Evolutionary conservation across 768 basidiomycete genomes (phyloP).

Genomic region (Boletus insuetus): DNA sequence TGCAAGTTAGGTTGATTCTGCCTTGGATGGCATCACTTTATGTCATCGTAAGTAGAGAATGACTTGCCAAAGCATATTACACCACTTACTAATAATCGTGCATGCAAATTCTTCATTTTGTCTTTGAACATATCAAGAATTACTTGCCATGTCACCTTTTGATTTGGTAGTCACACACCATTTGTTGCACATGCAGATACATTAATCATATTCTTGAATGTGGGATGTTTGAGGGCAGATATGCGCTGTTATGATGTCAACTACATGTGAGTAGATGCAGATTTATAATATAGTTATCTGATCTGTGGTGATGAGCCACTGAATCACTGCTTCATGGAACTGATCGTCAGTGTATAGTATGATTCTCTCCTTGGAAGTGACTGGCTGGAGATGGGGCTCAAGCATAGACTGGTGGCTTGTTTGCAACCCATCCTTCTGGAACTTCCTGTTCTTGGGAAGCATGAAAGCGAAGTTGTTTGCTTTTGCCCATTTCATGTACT

Average conservation of each 20-base stretch:
- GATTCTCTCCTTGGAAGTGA: not conserved
- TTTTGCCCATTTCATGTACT: not conserved
- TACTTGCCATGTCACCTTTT: not conserved
- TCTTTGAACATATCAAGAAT: too few species aligned
- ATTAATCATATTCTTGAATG: not conserved
- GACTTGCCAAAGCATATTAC: too few species aligned
- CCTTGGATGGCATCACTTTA: too few species aligned
- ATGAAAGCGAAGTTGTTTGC: not conserved
- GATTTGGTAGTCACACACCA: not conserved
- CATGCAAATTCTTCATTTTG: too few species aligned
- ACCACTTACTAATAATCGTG: too few species aligned
- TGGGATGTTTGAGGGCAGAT: not conserved
- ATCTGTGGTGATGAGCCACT: not conserved
- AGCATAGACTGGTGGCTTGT: not conserved
- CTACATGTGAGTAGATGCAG: too few species aligned
- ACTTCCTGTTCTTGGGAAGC: not conserved
- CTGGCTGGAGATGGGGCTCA: not conserved
- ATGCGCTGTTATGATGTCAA: not conserved
- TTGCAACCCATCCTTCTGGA: not conserved
- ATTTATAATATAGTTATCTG: not conserved
- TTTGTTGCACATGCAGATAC: not conserved
- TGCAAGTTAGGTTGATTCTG: too few species aligned
- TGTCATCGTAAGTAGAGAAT: too few species aligned
- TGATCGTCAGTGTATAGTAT: not conserved
- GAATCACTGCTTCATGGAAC: not conserved